Conservation (phyloP, 306 rosid genomes). For the Lithocarpus polystachyus region DNA sequence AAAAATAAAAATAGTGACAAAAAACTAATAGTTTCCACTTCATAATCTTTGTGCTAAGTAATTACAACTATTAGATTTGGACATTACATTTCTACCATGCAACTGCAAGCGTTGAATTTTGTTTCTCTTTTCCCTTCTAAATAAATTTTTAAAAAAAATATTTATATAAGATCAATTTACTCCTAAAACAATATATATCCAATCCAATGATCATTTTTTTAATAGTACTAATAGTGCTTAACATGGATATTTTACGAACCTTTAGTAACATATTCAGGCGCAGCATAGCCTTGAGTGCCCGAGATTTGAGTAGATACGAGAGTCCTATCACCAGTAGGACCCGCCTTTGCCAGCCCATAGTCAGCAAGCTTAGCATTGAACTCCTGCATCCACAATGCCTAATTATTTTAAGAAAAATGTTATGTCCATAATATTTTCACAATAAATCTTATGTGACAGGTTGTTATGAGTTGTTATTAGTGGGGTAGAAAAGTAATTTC, state of each 20-base stretch:
- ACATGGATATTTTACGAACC: conserved; percentile 44
- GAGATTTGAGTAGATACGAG: conserved; percentile 91
- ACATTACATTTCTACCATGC: background rate
- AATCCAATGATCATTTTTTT: background rate
- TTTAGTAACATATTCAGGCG: conserved; percentile 94
- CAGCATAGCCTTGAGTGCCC: conserved; percentile 96
- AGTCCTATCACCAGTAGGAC: conserved; percentile 94
- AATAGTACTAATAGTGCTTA: background rate
- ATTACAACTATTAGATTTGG: background rate
- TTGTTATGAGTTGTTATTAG: too few species aligned
- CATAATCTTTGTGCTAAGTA: background rate
- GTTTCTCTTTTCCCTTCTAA: background rate
- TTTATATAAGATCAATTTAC: background rate
- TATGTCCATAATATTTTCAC: fast-evolving
- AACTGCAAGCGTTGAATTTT: background rate
- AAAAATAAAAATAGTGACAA: background rate
- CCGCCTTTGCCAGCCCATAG: conserved; percentile 93
- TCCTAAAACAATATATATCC: background rate
- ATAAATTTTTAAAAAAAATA: background rate
- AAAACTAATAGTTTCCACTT: background rate
- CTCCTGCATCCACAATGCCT: conserved; percentile 48
- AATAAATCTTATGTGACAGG: too few species aligned
- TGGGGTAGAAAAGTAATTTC: too few species aligned
- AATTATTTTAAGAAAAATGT: background rate
- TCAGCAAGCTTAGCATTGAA: conserved; percentile 87